Evolutionary conservation across 345 rosid genomes (phyloP), one percentile per base, ranked within the genome.

Genomic region (Sapria himalayana): DNA sequence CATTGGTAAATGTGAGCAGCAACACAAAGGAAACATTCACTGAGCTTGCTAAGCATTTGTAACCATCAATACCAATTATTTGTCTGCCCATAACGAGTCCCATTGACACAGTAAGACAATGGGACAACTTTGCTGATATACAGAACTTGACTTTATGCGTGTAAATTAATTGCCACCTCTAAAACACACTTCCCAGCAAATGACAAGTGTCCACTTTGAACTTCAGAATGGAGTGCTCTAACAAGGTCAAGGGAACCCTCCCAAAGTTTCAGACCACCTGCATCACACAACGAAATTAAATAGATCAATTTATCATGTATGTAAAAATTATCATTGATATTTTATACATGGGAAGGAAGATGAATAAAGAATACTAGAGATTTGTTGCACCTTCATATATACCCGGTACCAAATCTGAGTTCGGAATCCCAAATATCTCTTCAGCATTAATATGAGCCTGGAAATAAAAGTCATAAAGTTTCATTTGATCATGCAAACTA

Each of bases 261-360:
- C 94, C 98, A 82, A 23, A 89, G 76, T 68, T 89, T 89, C 42
- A 89, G 70, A 23, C 98, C 98, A 0, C 98, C 98, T 89, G 53
- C 20, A 37, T 33, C 19, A 19, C 25, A 22, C 22, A 44, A 4
- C 16, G 12, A 21, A 20, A 51, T n/a, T n/a, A n/a, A 29, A 29
- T 7, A 29, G 32, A 6, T 29, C 8, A 7, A 6, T 29, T 7
- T 7, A 6, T 29, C 32, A 6, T 7, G 8, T 29, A 29, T 7
- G 7, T 29, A 29, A 29, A n/a, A 34, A 14, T 12, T 19, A 7
- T 16, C 18, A 34, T 34, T 34, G 14, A 19, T 2, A 34, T 16
- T 7, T 29, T 29, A 9, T 9, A 29, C n/a, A n/a, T n/a, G n/a
- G n/a, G n/a, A n/a, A n/a, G n/a, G n/a, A 56, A 20, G 15, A 17